phyloP scores from a whole-genome alignment of 305 asterid species.

The Fraxinus floribunda region DNA sequence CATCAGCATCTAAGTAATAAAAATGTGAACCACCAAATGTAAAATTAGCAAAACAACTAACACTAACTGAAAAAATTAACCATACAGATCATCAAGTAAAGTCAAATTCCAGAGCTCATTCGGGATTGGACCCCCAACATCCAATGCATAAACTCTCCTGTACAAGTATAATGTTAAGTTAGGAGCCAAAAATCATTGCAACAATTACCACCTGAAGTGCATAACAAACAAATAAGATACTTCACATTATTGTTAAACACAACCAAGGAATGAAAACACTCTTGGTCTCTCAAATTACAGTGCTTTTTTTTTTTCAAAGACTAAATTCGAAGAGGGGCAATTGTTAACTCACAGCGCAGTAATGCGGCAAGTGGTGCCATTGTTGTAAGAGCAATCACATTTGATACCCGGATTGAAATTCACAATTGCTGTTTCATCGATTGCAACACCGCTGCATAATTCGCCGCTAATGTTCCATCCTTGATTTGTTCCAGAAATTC shows the following conservation, averaged over 20 bases:
- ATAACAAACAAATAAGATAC: not conserved
- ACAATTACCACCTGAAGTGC: not conserved
- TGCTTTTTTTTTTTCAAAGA: not conserved
- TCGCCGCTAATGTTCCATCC: slow-evolving; percentile 69
- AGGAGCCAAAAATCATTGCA: not conserved
- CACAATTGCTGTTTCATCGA: slow-evolving; percentile 33
- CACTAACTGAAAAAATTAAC: slow-evolving; percentile 1
- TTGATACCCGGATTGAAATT: slow-evolving; percentile 57
- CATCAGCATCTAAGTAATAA: not conserved
- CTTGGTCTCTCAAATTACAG: not conserved
- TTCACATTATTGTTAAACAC: not conserved
- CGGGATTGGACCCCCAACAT: slow-evolving; percentile 53
- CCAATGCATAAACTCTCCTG: slow-evolving; percentile 61
- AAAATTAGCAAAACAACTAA: not conserved
- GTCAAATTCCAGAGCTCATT: slow-evolving; percentile 83
- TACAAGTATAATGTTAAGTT: not conserved
- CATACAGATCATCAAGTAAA: slow-evolving; percentile 59
- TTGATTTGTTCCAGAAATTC: slow-evolving; percentile 28
- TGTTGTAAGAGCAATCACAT: slow-evolving; percentile 55
- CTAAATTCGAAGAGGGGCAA: not conserved
- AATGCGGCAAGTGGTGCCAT: slow-evolving; percentile 50
- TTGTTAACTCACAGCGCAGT: slow-evolving; percentile 51
- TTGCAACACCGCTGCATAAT: slow-evolving; percentile 55
- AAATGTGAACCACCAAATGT: not conserved
- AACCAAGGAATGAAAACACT: not conserved